These are phyloP conservation scores for Arxiozyma bovina DNA, from an alignment of 1,139 yeast species.

Conservation along the genomic window DNA sequence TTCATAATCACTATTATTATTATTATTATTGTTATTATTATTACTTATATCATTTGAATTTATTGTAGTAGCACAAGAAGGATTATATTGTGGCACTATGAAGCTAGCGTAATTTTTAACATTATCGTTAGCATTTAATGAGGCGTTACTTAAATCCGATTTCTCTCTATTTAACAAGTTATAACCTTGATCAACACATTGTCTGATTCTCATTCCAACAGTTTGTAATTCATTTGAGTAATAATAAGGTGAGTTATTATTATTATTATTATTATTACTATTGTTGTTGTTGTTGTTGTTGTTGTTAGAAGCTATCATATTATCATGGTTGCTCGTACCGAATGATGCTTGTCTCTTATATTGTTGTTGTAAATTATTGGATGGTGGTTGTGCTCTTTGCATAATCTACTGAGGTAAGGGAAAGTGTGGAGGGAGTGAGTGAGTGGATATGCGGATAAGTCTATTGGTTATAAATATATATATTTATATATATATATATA, in stretches of 20 bases:
- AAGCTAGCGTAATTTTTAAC: conserved; percentile 10
- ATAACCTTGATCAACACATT: conserved; percentile 57
- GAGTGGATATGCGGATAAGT: no score
- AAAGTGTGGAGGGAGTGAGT: not conserved
- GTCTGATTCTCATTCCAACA: conserved; percentile 64
- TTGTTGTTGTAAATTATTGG: not conserved
- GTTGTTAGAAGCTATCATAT: conserved; percentile 10
- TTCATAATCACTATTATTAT: not conserved
- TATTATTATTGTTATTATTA: not conserved
- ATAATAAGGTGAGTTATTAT: not conserved
- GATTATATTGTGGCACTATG: conserved; percentile 14
- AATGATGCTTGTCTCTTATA: conserved; percentile 7
- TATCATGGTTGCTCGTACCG: not conserved
- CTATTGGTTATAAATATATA: no score
- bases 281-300: not conserved
- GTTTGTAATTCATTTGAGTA: conserved; percentile 38
- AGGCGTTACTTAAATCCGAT: not conserved
- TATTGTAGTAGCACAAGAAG: not conserved
- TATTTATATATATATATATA: no score
- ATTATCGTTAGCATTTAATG: conserved; percentile 3
- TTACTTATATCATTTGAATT: no score
- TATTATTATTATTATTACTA: not conserved
- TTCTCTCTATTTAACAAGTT: not conserved
- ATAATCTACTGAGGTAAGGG: not conserved
- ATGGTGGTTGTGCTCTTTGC: not conserved